Conservation (phyloP, 2,329 filamentous ascomycete genomes). For the Penicillium sp. region DNA sequence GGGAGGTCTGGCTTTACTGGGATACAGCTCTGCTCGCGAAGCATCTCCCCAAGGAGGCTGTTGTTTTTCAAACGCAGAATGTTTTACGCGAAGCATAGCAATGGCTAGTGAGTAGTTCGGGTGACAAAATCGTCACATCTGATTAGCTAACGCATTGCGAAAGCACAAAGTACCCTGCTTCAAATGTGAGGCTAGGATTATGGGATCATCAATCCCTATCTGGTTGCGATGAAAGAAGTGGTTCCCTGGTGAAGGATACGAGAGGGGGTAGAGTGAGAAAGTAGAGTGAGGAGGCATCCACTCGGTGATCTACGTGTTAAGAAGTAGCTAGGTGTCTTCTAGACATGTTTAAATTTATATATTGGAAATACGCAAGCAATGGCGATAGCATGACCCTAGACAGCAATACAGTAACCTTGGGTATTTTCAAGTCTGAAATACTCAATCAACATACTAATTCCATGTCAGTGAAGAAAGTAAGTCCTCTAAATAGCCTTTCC, state of each 20-base stretch:
- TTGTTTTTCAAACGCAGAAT: constrained; percentile 9
- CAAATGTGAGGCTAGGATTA: background rate
- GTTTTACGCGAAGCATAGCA: background rate
- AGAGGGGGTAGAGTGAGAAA: background rate
- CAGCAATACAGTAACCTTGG: too few relatives aligned
- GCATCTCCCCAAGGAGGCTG: constrained; percentile 7
- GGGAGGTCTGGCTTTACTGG: constrained; percentile 13
- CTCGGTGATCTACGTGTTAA: background rate
- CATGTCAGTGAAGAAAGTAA: too few relatives aligned
- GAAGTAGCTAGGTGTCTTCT: background rate
- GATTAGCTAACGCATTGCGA: background rate
- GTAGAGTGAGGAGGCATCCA: background rate
- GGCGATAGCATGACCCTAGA: background rate
- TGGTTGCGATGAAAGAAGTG: background rate
- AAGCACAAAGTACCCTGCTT: background rate
- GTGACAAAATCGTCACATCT: background rate
- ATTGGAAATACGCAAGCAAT: background rate
- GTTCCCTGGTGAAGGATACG: background rate
- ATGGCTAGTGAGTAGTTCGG: background rate
- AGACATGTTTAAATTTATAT: background rate
- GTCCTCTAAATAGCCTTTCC: too few relatives aligned
- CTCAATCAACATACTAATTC: too few relatives aligned
- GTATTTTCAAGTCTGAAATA: too few relatives aligned
- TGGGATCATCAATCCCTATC: background rate
- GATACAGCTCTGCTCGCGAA: constrained; percentile 7